Evolutionary conservation across 2,329 filamentous ascomycete genomes (phyloP).

Genomic region (Epichloe baconii): DNA sequence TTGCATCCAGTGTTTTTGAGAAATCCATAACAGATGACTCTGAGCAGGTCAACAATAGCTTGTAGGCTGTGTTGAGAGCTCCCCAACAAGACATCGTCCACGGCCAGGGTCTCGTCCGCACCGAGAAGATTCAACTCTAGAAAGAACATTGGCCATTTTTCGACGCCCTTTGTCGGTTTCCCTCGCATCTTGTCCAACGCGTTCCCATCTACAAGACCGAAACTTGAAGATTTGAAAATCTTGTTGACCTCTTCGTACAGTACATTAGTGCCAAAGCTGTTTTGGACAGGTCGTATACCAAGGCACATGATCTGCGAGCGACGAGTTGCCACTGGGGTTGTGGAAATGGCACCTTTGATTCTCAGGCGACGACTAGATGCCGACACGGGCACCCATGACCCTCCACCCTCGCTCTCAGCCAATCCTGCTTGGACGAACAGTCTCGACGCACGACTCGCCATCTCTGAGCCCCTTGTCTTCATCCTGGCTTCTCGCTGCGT

Average conservation of each 20-base stretch:
- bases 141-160: slow-evolving; percentile 83
- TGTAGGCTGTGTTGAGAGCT: slow-evolving; percentile 37
- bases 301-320: slow-evolving; percentile 71
- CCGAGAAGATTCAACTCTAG: slow-evolving; percentile 45
- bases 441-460: slow-evolving; percentile 21
- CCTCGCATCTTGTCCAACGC: slow-evolving; percentile 27
- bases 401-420: slow-evolving; percentile 35
- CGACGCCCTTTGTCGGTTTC: slow-evolving; percentile 51
- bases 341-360: slow-evolving; percentile 59
- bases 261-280: slow-evolving; percentile 43
- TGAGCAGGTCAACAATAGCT: slow-evolving; percentile 44
- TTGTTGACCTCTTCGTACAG: slow-evolving; percentile 70
- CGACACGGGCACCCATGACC: slow-evolving; percentile 57
- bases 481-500: slow-evolving; percentile 26
- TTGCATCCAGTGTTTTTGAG: slow-evolving; percentile 58
- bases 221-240: slow-evolving; percentile 63
- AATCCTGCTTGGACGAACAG: slow-evolving; percentile 56
- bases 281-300: slow-evolving; percentile 52
- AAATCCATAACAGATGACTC: slow-evolving; percentile 59
- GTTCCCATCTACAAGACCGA: slow-evolving; percentile 47
- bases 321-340: slow-evolving; percentile 56
- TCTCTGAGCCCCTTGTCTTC: slow-evolving; percentile 13
- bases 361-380: slow-evolving; percentile 49
- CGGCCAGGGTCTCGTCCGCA: slow-evolving; percentile 20
- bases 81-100: slow-evolving; percentile 27